Percentiles rank a stretch among this genome's conserved stretches.
Conservation (phyloP, 2,329 filamentous ascomycete species). For the Scopulariopsis brevicaulis region DNA sequence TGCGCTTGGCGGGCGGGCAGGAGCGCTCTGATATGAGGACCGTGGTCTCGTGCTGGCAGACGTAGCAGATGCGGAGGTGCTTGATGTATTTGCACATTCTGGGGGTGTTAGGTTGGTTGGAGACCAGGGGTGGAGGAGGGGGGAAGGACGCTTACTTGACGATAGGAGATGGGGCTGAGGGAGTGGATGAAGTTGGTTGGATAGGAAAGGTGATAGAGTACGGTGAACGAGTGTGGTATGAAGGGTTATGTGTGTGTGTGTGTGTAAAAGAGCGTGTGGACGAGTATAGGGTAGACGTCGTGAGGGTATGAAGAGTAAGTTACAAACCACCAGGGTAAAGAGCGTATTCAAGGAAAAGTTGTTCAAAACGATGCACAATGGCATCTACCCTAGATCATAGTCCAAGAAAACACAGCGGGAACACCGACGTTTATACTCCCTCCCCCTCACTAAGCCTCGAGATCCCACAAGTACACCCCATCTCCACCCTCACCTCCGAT, state of each 20-base stretch:
- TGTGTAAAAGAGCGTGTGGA: neutral
- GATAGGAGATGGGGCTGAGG: neutral
- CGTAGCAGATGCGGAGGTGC: constrained; percentile 21
- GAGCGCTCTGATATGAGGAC: constrained; percentile 23
- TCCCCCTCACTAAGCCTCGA: neutral
- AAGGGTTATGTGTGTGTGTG: neutral
- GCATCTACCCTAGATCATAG: neutral
- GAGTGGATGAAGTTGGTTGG: neutral
- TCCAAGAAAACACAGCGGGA: neutral
- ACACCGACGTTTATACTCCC: neutral
- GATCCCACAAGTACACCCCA: neutral
- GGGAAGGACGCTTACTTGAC: neutral
- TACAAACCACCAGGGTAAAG: neutral
- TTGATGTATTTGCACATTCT: constrained; percentile 25
- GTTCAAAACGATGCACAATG: neutral
- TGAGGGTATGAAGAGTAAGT: constrained; percentile 21
- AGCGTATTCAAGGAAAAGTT: neutral
- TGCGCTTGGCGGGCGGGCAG: constrained; percentile 16
- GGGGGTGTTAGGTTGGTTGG: neutral
- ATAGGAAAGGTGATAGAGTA: neutral
- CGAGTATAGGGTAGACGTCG: neutral
- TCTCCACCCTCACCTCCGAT: neutral
- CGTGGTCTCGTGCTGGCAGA: constrained; percentile 20
- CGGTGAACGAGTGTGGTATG: neutral
- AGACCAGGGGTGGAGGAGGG: neutral